phyloP scores from a whole-genome alignment of 805 yeast species.

The Saccharomycopsis sp. region DNA sequence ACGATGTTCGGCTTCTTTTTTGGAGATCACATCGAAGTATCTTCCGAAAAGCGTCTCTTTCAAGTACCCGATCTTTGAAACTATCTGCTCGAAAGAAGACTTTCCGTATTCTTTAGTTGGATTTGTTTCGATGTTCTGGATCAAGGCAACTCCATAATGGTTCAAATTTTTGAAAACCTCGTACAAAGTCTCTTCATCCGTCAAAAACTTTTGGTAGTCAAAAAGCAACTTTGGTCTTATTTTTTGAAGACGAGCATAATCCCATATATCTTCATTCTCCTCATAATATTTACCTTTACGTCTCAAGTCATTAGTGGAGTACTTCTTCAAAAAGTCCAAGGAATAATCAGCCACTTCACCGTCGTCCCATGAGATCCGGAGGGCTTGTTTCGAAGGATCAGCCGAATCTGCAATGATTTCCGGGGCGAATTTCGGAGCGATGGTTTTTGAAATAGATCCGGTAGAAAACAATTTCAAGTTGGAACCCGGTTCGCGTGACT shows the following conservation, averaged over 20 bases:
- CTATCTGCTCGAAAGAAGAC: constrained; percentile 36
- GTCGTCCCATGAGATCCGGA: constrained; percentile 44
- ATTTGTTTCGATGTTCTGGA: constrained; percentile 12
- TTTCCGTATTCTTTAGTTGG: constrained; percentile 23
- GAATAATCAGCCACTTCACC: constrained; percentile 41
- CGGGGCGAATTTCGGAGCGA: constrained; percentile 30
- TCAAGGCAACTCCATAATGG: constrained; percentile 16
- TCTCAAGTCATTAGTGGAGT: constrained; percentile 32
- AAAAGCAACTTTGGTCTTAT: constrained; percentile 4
- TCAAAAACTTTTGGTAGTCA: constrained; percentile 6
- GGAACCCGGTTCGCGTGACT: constrained; percentile 47
- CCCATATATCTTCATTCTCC: constrained; percentile 18
- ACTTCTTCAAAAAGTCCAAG: constrained; percentile 39
- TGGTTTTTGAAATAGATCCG: constrained; percentile 34
- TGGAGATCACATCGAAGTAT: constrained; percentile 57
- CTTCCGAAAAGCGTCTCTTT: constrained; percentile 68
- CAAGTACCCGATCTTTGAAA: constrained; percentile 57
- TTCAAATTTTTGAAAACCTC: constrained; percentile 12
- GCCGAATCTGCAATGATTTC: background rate
- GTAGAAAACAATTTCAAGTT: constrained; percentile 65
- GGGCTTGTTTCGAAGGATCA: constrained; percentile 22
- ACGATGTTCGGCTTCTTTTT: constrained; percentile 52
- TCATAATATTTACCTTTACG: constrained; percentile 21
- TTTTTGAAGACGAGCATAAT: background rate
- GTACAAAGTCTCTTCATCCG: constrained; percentile 13